Evolutionary conservation across 371 early-diverging fungal species (phyloP), one percentile per base, ranked within the genome.

Genomic region (Sporodiniella umbellata): DNA sequence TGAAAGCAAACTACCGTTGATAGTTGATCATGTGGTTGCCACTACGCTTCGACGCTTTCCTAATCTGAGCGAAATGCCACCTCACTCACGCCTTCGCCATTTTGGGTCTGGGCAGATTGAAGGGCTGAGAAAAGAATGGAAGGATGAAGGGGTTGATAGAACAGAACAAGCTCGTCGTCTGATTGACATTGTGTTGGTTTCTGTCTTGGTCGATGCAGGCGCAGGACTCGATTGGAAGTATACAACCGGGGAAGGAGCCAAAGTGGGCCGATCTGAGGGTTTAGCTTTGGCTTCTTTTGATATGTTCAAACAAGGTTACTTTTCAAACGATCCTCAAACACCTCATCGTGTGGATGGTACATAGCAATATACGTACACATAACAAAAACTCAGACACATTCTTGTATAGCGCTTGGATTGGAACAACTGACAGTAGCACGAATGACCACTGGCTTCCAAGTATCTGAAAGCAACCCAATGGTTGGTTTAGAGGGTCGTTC

Each of bases 201-300:
- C 92, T 2, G 96, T 96, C 5, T 74, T 96, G 19, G 71, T 96
- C 8, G 96, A 96, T 62, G 96, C 96, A 8, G 96, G 96, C 0
- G 96, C 96, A 1, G 96, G 96, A 4, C 79, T 78, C 55, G 46
- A 56, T 7, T 96, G 95, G 95, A 70, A 60, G 18, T 94, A 84
- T 68, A 62, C 62, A 35, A 84, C 82, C 25, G 42, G 38, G 23
- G 18, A 31, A 1, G 68, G 66, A 4, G 45, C 55, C 18, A 56
- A 54, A 22, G 55, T 79, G 8, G 81, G 89, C 4, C 75, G 96
- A 19, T 89, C 92, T 0, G 96, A 96, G 62, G 96, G 95, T 0
- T 66, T 96, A 25, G 96, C 89, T 0, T 60, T 96, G 30, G 96
- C 95, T 0, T 85, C 91, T 0, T 72, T 89, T 48, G 84, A 89